phyloP scores from a whole-genome alignment of 148 eudicot species.

The Chenopodium formosanum region DNA sequence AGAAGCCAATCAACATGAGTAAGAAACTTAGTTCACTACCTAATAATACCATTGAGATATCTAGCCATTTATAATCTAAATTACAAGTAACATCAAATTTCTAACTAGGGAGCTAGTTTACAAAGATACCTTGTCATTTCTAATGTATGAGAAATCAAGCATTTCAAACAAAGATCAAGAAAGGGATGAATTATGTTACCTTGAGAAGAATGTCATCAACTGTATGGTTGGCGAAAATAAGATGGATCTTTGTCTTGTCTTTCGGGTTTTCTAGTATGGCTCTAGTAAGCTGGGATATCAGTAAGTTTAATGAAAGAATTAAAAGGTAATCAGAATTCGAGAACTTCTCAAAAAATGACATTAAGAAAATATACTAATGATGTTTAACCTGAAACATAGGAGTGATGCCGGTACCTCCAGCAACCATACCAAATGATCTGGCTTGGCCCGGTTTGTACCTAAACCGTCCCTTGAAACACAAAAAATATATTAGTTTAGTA shows the following conservation, averaged over 20 bases:
- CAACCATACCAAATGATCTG: constrained; percentile 54
- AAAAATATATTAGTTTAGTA: neutral
- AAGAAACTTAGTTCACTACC: too few species aligned
- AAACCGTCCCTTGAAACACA: constrained; percentile 41
- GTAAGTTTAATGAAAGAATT: neutral
- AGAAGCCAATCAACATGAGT: too few species aligned
- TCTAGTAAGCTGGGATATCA: constrained; percentile 28
- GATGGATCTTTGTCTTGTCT: constrained; percentile 40
- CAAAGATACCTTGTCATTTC: too few species aligned
- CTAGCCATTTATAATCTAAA: too few species aligned
- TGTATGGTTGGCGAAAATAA: constrained; percentile 41
- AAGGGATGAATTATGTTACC: constrained; percentile 22
- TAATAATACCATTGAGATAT: too few species aligned
- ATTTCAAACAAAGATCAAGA: too few species aligned
- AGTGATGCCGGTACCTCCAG: constrained; percentile 64
- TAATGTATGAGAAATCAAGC: too few species aligned
- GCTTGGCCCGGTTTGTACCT: constrained; percentile 49
- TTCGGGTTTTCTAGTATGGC: constrained; percentile 48
- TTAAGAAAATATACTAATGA: neutral
- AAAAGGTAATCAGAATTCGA: neutral
- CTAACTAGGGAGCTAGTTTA: too few species aligned
- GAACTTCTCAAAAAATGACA: neutral
- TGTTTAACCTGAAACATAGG: constrained; percentile 57
- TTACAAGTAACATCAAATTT: too few species aligned
- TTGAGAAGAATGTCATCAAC: constrained; percentile 42